Conservation (phyloP, 164 flowering plant species). For the Houttuynia cordata region DNA sequence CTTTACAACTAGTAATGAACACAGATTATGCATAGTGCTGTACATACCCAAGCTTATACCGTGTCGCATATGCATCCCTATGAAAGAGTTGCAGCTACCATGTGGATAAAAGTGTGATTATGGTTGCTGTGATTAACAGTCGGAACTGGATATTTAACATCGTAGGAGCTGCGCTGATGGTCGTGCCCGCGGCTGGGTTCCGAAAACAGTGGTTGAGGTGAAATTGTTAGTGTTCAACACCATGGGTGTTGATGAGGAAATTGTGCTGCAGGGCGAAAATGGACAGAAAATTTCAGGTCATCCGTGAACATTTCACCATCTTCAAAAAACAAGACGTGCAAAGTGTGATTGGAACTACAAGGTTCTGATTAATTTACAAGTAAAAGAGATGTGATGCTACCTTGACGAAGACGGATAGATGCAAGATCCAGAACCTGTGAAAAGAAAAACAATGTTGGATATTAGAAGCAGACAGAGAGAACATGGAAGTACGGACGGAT, state of each 20-base stretch:
- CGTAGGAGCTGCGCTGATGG: constrained; percentile 21
- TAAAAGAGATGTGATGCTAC: background rate
- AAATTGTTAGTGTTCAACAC: constrained; percentile 28
- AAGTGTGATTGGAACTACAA: background rate
- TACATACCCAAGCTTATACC: background rate
- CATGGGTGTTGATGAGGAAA: constrained; percentile 19
- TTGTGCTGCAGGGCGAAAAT: constrained; percentile 5
- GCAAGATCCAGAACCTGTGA: constrained; percentile 63
- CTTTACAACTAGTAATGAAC: background rate
- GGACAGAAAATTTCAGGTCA: background rate
- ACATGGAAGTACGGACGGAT: too few species aligned
- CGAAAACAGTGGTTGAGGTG: constrained; percentile 21
- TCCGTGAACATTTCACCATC: background rate
- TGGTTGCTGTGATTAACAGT: constrained; percentile 12
- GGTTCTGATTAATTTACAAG: background rate
- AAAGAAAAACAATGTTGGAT: background rate
- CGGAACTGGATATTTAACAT: constrained; percentile 20
- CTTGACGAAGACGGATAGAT: constrained; percentile 29
- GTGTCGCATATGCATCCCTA: background rate
- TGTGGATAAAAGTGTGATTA: background rate
- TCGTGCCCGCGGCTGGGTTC: constrained; percentile 31
- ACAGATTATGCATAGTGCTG: background rate
- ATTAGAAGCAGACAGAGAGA: too few species aligned
- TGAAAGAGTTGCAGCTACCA: background rate
- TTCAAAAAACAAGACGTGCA: background rate